Base-by-base conservation (phyloP, 2,329 filamentous ascomycete species). In the Aspergillus intermedius region DNA sequence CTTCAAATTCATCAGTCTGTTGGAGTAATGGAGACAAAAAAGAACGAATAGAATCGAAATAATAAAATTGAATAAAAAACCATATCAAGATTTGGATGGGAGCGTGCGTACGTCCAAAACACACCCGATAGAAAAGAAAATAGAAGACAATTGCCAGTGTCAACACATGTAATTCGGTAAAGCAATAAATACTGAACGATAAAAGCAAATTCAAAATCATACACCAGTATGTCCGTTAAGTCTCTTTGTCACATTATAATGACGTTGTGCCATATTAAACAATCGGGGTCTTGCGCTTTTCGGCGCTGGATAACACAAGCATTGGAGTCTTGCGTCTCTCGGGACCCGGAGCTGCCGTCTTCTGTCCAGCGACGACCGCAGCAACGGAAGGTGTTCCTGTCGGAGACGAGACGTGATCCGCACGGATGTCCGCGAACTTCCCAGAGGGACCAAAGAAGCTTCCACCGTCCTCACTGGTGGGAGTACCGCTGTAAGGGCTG, bases 271-370 rank as follows among this genome's bases (percentile, higher is more conserved):
- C 54, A 59, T 56, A 61, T 74, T 75, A 84, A 63, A 78, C 79
- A 64, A 81, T 70, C 51, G 79, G 75, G 70, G 80, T 86, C 78
- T 89, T 94, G 70, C 90, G 87, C 81, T 95, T 95, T 76, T 95
- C 90, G 54, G 84, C 86, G 67, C 84, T 91, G 57, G 87, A 91
- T 57, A 96, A 79, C 57, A 96, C 86, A 64, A 95, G 82, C 77
- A 90, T 86, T 47, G 89, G 86, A 59, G 86, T 87, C 76, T 86
- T 91, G 71, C 89, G 88, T 71, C 88, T 83, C 50, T 79, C 77
- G 39, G 67, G 67, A 55, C 80, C 77, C 45, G 71, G 69, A 39
- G 73, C 74, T 60, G 53, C 82, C 77, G 54, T 79, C 70, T 69
- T 83, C 79, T 71, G 74, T 63, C 83, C 64, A 48, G 68, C 68